Evolutionary conservation across 495 filamentous ascomycete species (phyloP), one percentile per base, ranked within the genome.

Genomic region (Ascodesmis nigricans): DNA sequence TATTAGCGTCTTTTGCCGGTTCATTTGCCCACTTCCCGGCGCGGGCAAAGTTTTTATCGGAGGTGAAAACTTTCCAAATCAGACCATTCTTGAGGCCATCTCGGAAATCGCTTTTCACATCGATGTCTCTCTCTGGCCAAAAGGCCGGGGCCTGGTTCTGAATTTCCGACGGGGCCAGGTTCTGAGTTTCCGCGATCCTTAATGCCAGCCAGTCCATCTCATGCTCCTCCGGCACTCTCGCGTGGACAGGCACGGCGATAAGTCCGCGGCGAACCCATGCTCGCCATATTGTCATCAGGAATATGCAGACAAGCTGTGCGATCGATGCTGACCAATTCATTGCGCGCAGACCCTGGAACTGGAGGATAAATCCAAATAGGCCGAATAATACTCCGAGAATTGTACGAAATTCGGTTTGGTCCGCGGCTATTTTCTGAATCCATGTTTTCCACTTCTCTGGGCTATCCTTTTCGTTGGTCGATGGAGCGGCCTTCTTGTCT

Each of bases 271-370:
- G 41, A 2, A 43, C 21, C 10, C 23, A 6, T 14, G 36, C 36
- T 19, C 41, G 13, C 4, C 39, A 14, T 8, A 23, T 19, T 25
- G 41, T 40, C 41, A 43, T 43, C 3, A 43, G 5, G 6, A 19
- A 11, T 5, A 40, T 42, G 0, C 34, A 33, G 14, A 1, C 22
- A n/a, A 43, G 19, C 19, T 46, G 43, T n/a, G 40, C 39, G 4
- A 39, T 24, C 4, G 43, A n/a, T 14, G 31, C 38, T 3, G 56
- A 59, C 3, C 59, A 51, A 32, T 64, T 58, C 4, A 62, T 46
- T n/a, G 55, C 61, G 28, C 62, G 47, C 0, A 63, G 44, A 4
- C 63, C 62, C 5, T 65, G 46, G 38, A 65, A 67, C 38, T 65
- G 59, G 3, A 56, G 17, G 9, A 63, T 46, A 27, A 62, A 63